Conservation (phyloP, 2,329 filamentous ascomycete species). For the Ascochyta pisi region DNA sequence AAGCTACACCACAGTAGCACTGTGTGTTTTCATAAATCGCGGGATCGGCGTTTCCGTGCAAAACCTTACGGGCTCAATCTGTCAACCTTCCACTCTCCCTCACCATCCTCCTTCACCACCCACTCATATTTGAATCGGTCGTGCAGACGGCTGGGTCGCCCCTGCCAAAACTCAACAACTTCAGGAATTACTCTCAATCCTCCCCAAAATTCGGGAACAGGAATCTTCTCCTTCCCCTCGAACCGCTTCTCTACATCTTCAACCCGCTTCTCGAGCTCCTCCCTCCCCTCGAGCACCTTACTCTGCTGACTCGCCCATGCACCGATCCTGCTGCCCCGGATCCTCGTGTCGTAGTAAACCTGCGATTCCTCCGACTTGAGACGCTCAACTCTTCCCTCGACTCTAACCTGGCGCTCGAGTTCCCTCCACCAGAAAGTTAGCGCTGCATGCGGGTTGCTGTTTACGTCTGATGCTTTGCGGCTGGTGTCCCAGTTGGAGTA, state of each 20-base stretch:
- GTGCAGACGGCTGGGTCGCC: slow-evolving; percentile 85
- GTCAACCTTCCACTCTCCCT: slow-evolving; percentile 69
- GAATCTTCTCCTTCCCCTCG: slow-evolving; percentile 77
- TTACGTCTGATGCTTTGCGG: slow-evolving; percentile 70
- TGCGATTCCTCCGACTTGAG: slow-evolving; percentile 74
- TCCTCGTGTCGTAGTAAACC: slow-evolving; percentile 68
- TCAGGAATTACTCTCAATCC: slow-evolving; percentile 85
- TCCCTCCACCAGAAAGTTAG: slow-evolving; percentile 91
- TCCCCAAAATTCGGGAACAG: slow-evolving; percentile 93
- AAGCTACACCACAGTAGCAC: background rate
- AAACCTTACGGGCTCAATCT: slow-evolving; percentile 71
- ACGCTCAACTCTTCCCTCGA: slow-evolving; percentile 78
- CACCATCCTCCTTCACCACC: slow-evolving; percentile 53
- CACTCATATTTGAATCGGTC: slow-evolving; percentile 89
- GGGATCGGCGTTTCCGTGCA: background rate
- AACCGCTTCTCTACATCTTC: slow-evolving; percentile 78
- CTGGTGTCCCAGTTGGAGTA: slow-evolving; percentile 92
- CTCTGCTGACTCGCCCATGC: slow-evolving; percentile 95
- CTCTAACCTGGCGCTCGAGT: slow-evolving; percentile 85
- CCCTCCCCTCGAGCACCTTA: slow-evolving; percentile 72
- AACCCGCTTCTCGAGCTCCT: slow-evolving; percentile 78
- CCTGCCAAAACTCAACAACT: slow-evolving; percentile 95
- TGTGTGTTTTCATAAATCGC: too few species aligned
- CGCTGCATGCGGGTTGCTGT: slow-evolving; percentile 76
- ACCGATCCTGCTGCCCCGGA: slow-evolving; percentile 82